These are phyloP conservation scores for Coleophoma eucalyptorum DNA, from an alignment of 2,329 filamentous ascomycete genomes.

Conservation along the genomic window DNA sequence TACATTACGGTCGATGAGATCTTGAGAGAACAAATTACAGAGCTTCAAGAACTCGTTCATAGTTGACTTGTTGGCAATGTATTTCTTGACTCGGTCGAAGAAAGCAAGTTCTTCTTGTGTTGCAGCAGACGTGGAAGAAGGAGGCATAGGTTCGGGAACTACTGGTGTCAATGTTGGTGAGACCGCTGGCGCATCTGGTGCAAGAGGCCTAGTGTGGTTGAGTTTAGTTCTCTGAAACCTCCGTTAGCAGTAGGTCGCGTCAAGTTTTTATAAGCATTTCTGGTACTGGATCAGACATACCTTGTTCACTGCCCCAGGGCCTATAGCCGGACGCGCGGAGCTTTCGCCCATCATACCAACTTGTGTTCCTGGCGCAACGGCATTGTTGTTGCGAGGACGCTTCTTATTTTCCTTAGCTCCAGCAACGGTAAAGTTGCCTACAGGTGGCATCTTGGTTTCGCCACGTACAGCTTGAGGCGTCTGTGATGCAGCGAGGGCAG, in stretches of 20 bases:
- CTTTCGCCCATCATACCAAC: slow-evolving; percentile 17
- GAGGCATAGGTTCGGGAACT: slow-evolving; percentile 81
- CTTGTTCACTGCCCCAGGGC: slow-evolving; percentile 42
- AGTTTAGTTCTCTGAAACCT: slow-evolving; percentile 62
- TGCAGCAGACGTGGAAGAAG: slow-evolving; percentile 68
- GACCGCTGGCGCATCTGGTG: slow-evolving; percentile 33
- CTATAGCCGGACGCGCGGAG: slow-evolving; percentile 20
- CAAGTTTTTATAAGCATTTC: too few species aligned
- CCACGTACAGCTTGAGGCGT: slow-evolving; percentile 39
- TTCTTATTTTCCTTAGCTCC: slow-evolving; percentile 87
- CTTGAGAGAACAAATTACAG: slow-evolving; percentile 91
- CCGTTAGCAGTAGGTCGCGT: too few species aligned
- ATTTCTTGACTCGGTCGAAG: slow-evolving; percentile 96
- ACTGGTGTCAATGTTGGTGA: slow-evolving; percentile 87
- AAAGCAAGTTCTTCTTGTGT: slow-evolving; percentile 84
- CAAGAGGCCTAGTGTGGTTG: slow-evolving; percentile 52
- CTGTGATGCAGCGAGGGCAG: slow-evolving; percentile 55
- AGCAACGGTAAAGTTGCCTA: slow-evolving; percentile 88
- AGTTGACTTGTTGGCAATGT: slow-evolving; percentile 83
- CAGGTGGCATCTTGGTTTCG: slow-evolving; percentile 76
- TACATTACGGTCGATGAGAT: slow-evolving; percentile 82
- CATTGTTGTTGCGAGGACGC: slow-evolving; percentile 49
- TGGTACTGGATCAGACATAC: slow-evolving; percentile 27
- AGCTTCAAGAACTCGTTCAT: slow-evolving; percentile 97
- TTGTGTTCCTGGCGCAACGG: slow-evolving; percentile 27